Conservation (phyloP, 352 stramenopile genomes). For the Pythium diclinum region DNA sequence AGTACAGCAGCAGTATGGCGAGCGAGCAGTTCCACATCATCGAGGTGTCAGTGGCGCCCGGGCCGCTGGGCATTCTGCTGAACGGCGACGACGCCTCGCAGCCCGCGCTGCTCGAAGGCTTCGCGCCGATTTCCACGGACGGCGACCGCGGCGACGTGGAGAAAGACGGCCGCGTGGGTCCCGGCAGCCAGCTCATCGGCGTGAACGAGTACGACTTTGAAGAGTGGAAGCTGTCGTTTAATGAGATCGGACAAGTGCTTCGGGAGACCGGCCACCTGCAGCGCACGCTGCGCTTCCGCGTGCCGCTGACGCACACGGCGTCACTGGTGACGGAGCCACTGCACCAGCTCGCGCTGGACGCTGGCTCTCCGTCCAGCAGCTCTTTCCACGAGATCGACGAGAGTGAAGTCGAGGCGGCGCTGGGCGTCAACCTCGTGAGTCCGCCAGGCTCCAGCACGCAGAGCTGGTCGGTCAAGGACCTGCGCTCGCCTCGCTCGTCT, state of each 20-base stretch:
- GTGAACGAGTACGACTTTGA: slow-evolving; percentile 66
- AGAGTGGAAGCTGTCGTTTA: slow-evolving; percentile 40
- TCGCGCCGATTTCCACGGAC: slow-evolving; percentile 42
- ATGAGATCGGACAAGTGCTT: slow-evolving; percentile 56
- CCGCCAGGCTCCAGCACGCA: slow-evolving; percentile 20
- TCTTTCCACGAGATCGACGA: slow-evolving; percentile 31
- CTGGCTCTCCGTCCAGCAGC: slow-evolving; percentile 14
- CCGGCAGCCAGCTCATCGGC: slow-evolving; percentile 46
- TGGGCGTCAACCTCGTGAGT: slow-evolving; percentile 12
- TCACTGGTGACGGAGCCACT: slow-evolving; percentile 1
- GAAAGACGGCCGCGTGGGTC: slow-evolving; percentile 33
- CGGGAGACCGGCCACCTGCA: slow-evolving; percentile 52
- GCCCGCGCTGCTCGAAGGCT: slow-evolving; percentile 61
- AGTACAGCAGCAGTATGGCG: slow-evolving; percentile 1
- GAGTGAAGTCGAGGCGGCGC: slow-evolving; percentile 26
- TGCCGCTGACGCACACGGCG: slow-evolving; percentile 24
- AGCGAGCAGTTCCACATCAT: slow-evolving; percentile 29
- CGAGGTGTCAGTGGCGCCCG: slow-evolving; percentile 47
- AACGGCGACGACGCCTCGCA: slow-evolving; percentile 34
- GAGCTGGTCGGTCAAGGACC: slow-evolving; percentile 27
- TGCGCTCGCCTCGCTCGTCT: slow-evolving; percentile 22
- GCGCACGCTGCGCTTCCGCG: slow-evolving; percentile 44
- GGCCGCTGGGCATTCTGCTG: slow-evolving; percentile 67
- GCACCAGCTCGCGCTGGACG: not conserved
- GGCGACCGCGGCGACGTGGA: slow-evolving; percentile 48